Evolutionary conservation across 371 early-diverging fungal species (phyloP), one percentile per base, ranked within the genome.

Genomic region (Lichtheimia corymbifera): DNA sequence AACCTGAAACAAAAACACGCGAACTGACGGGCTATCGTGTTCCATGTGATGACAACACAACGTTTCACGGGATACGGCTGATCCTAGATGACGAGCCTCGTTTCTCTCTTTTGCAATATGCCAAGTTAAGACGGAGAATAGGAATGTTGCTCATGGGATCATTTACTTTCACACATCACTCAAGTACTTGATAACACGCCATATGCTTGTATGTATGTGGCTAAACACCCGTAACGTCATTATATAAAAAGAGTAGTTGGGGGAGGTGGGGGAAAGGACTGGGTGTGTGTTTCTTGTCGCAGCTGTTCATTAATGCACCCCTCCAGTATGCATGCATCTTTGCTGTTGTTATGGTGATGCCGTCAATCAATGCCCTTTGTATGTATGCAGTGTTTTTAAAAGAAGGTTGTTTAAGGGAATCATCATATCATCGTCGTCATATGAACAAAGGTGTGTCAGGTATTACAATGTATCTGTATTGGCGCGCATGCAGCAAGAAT

Each of bases 401-500:
- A 11, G 20, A 47, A 47, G n/a, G 47, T n/a, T 35, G 35, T 35
- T 35, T 35, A 9, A 35, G 11, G 35, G 6, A 35, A 35, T 35
- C 35, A 35, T 35, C 35, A 35, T 35, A 35, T 35, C 35, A 35
- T 35, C 9, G 14, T 50, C 20, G 24, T 50, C 20, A 50, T 50
- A 22, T 22, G 13, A 22, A 22, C 28, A 15, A n/a, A 52, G 28
- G 52, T 52, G 52, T 52, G 52, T 52, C 52, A 52, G 35, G 35
- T 35, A 35, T 35, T 28, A 52, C 52, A 52, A 52, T 52, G 52
- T 52, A 28, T 28, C 27, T 52, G 30, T 52, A 52, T 52, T 52
- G 25, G 52, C 28, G 15, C 28, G 50, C 18, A 50, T 9, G 50
- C 18, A 22, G 50, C 50, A 50, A n/a, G 24, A 18, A 50, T 20